Conservation (phyloP, 148 eudicot species). For the Rhododendron ferrugineum region DNA sequence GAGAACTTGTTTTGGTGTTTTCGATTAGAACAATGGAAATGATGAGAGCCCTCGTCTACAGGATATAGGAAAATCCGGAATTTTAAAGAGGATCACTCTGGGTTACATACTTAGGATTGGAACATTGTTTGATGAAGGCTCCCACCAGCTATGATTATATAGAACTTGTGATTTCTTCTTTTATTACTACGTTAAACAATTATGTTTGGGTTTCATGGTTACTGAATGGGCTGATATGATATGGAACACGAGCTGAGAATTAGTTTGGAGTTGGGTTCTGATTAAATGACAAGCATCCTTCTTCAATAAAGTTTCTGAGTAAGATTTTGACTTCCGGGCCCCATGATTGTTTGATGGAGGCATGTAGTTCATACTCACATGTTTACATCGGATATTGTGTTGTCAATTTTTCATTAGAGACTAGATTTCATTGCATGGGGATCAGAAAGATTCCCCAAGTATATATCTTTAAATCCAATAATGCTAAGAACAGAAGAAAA, state of each 20-base stretch:
- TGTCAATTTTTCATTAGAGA: not conserved
- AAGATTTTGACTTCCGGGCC: not conserved
- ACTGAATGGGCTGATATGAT: not conserved
- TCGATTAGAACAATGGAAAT: not conserved
- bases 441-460: not conserved
- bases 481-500: not conserved
- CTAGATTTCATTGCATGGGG: not conserved
- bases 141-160: not conserved
- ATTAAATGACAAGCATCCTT: not conserved
- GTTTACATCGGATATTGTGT: not conserved
- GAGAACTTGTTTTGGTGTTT: not conserved
- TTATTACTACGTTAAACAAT: not conserved
- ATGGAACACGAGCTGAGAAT: not conserved
- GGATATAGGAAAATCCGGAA: not conserved
- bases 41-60: not conserved
- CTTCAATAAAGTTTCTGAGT: not conserved
- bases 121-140: not conserved
- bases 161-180: not conserved
- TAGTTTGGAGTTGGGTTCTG: not conserved
- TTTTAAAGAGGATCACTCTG: not conserved
- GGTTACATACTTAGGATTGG: not conserved
- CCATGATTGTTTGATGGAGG: not conserved
- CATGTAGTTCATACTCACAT: not conserved
- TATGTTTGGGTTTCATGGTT: not conserved
- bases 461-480: not conserved